Evolutionary conservation across 345 rosid species (phyloP).

Genomic region (Geranium brycei): DNA sequence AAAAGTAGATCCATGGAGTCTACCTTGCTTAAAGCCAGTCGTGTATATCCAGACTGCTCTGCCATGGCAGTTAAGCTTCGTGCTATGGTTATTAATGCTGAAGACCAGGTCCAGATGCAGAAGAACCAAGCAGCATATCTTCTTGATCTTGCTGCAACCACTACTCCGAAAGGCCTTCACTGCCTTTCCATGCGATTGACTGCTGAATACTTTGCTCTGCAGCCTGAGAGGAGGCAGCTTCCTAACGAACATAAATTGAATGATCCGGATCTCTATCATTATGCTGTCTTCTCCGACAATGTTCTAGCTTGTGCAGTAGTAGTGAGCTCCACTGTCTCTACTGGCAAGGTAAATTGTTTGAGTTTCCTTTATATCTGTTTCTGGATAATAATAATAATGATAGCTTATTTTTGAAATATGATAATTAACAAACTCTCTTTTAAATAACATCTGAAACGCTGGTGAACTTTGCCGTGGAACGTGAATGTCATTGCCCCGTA

Average conservation of each 20-base stretch:
- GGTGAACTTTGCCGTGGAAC: too few species aligned
- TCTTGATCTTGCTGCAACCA: constrained; percentile 74
- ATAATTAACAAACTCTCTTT: too few species aligned
- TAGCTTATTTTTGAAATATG: not conserved
- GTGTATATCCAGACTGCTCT: constrained; percentile 47
- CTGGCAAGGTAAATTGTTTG: constrained; percentile 44
- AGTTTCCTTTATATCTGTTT: not conserved
- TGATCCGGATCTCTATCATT: constrained; percentile 53
- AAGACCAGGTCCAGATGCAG: constrained; percentile 59
- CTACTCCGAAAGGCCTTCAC: constrained; percentile 86
- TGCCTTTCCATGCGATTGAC: constrained; percentile 87
- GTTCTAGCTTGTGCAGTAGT: constrained; percentile 81
- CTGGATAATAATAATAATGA: not conserved
- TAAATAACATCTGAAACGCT: too few species aligned
- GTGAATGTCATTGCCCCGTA: too few species aligned
- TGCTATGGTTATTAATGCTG: constrained; percentile 61
- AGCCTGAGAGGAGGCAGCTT: constrained; percentile 58
- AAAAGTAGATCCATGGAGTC: constrained; percentile 54
- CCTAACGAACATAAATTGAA: constrained; percentile 40
- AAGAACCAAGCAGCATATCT: constrained; percentile 55
- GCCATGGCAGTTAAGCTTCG: constrained; percentile 56
- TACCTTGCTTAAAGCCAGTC: constrained; percentile 47
- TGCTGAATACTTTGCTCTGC: constrained; percentile 50
- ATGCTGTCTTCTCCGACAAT: constrained; percentile 77
- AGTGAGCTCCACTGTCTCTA: constrained; percentile 59